A percentile compares a stretch with the other conserved stretches of the same genome.
Conservation (phyloP, 805 yeast genomes). For the Kazachstania bromeliacearum region DNA sequence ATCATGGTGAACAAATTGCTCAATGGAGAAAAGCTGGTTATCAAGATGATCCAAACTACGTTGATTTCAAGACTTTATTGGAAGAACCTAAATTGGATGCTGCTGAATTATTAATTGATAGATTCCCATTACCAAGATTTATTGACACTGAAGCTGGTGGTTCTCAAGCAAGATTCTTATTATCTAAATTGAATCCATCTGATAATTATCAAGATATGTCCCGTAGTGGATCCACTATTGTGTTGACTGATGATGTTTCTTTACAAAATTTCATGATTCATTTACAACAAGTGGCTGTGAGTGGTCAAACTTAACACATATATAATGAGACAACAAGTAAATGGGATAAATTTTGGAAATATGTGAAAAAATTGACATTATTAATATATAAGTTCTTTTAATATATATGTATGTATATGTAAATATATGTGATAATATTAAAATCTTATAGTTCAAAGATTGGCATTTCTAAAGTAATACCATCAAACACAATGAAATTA, state of each 20-base stretch:
- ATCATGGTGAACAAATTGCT: slow-evolving; percentile 90
- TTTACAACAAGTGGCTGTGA: slow-evolving; percentile 81
- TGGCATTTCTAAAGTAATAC: slow-evolving; percentile 63
- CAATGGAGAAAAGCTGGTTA: slow-evolving; percentile 95
- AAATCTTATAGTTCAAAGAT: slow-evolving; percentile 38
- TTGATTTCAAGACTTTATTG: slow-evolving; percentile 73
- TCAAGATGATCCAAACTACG: slow-evolving; percentile 85
- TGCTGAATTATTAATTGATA: slow-evolving; percentile 77
- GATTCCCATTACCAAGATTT: slow-evolving; percentile 96
- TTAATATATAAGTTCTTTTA: background rate
- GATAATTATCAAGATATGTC: slow-evolving; percentile 56
- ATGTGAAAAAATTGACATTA: background rate
- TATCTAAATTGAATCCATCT: slow-evolving; percentile 91
- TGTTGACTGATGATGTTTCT: slow-evolving; percentile 92
- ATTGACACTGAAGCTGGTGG: slow-evolving; percentile 98
- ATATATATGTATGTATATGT: background rate
- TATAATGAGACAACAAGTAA: background rate
- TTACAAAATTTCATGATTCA: slow-evolving; percentile 93
- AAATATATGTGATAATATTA: no score
- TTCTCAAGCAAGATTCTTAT: slow-evolving; percentile 93
- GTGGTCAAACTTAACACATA: slow-evolving; percentile 29
- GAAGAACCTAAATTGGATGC: slow-evolving; percentile 91
- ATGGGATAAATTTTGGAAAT: slow-evolving; percentile 1
- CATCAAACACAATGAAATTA: slow-evolving; percentile 72
- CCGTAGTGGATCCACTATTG: slow-evolving; percentile 59